These are phyloP conservation scores for Penicillium argentinense DNA, from an alignment of 495 filamentous ascomycete species.

Conservation along the genomic window DNA sequence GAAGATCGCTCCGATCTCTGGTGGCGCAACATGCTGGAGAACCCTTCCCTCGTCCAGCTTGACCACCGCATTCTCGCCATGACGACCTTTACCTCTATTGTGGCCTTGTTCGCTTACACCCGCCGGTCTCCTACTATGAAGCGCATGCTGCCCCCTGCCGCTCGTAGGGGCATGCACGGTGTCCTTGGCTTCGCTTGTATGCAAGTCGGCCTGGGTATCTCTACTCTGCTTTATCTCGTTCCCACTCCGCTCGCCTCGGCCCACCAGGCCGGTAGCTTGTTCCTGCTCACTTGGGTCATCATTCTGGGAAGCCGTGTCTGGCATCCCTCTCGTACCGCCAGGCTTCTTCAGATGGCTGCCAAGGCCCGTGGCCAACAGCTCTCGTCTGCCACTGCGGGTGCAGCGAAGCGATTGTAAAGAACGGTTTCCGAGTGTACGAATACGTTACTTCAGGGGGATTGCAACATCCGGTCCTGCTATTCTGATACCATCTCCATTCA, in stretches of 20 bases:
- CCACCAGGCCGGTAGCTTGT: conserved; percentile 89
- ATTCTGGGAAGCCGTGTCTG: conserved; percentile 67
- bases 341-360: conserved; percentile 45
- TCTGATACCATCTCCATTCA: conserved; percentile 32
- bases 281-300: conserved; percentile 77
- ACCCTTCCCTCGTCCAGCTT: conserved; percentile 89
- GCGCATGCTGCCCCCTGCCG: conserved; percentile 61
- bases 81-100: conserved; percentile 80
- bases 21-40: conserved; percentile 97
- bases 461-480: conserved; percentile 5
- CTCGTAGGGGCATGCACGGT: conserved; percentile 70
- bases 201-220: conserved; percentile 84
- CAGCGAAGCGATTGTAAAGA: conserved; percentile 30
- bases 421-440: conserved; percentile 13
- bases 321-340: conserved; percentile 52
- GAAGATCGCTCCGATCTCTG: conserved; percentile 75
- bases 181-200: conserved; percentile 78
- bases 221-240: conserved; percentile 88
- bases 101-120: conserved; percentile 74
- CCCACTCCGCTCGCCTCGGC: conserved; percentile 83
- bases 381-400: conserved; percentile 25
- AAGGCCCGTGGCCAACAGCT: conserved; percentile 37
- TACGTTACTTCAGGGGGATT: conserved; percentile 12
- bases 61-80: conserved; percentile 92
- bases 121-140: conserved; percentile 61